Base-by-base conservation (phyloP, 140 eudicot genomes). In the Oenanthe javanica region DNA sequence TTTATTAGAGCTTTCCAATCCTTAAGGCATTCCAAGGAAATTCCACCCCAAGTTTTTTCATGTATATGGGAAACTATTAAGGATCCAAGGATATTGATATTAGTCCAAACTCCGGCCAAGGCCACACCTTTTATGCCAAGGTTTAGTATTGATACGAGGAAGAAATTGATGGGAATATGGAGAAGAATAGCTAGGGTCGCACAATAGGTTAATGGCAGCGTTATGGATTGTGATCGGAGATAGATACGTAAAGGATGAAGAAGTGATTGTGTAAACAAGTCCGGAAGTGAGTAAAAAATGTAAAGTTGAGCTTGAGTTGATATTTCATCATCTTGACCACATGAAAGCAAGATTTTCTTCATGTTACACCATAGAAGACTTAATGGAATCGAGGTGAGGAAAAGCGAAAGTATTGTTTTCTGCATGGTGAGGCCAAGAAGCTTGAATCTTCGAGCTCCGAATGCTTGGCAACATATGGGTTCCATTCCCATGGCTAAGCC, bases 401-500 rank as follows among this genome's bases (percentile, higher is more conserved):
- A 54, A 48, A 75, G 78, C 36, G 48, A 14, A 75, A 75, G 45
- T 2, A 75, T 13, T n/a, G 78, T 75, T 75, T 14, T 75, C 52
- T 75, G 78, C 78, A 48, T 47, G 43, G 78, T 75, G 21, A 75
- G 61, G n/a, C 78, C 78, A 25, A 75, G 78, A 25, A 75, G 78
- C 52, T 75, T 75, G 21, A 23, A 47, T 48, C 61, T 47, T 48
- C 36, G 43, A 48, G 78, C 78, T 5, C 78, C 78, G 6, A 47
- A 75, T 14, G 78, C 78, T 15, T 75, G 78, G n/a, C 78, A 45
- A 23, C 78, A 75, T 2, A 75, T 48, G 63, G 78, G 61, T 23
- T 75, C 78, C 78, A 75, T 75, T 48, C 78, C 78, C 63, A 75
- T 75, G 63, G 78, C 59, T 21, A 75, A 50, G 45, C 78, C 78